Evolutionary conservation across 768 basidiomycete genomes (phyloP).

Genomic region (Scleroderma bovista): DNA sequence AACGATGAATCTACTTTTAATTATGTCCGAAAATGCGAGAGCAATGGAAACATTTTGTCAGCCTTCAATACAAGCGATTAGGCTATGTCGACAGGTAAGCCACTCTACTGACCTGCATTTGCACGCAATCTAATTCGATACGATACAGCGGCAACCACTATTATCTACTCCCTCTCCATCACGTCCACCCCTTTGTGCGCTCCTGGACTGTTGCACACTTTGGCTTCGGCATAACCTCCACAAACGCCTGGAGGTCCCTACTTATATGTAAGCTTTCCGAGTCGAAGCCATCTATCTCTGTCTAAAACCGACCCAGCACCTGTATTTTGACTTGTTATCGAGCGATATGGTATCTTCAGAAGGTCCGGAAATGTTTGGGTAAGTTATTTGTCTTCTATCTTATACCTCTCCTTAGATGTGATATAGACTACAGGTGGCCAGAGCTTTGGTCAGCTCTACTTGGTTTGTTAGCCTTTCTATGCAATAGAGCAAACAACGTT

Average conservation of each 20-base stretch:
- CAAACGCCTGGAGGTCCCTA: constrained; percentile 50
- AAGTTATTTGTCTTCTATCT: constrained; percentile 9
- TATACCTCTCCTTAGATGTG: constrained; percentile 22
- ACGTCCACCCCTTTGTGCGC: constrained; percentile 47
- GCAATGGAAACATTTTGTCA: constrained; percentile 43
- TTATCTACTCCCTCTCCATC: constrained; percentile 37
- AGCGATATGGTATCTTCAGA: constrained; percentile 52
- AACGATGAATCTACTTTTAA: constrained; percentile 47
- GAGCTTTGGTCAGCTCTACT: constrained; percentile 58
- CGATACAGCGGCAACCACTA: constrained; percentile 43
- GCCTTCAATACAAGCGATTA: constrained; percentile 37
- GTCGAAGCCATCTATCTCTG: background rate
- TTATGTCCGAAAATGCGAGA: constrained; percentile 43
- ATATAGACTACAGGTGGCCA: constrained; percentile 49
- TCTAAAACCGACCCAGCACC: constrained; percentile 32
- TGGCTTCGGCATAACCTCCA: constrained; percentile 71
- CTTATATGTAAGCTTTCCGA: constrained; percentile 45
- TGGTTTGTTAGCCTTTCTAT: constrained; percentile 49
- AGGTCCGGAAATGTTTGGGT: constrained; percentile 51
- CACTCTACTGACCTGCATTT: background rate
- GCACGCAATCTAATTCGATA: constrained; percentile 1
- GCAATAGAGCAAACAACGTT: constrained; percentile 49
- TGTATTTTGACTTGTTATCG: constrained; percentile 53
- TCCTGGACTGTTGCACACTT: constrained; percentile 64
- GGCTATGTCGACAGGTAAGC: constrained; percentile 60